Evolutionary conservation across 768 basidiomycete species (phyloP), one percentile per base, ranked within the genome.

Genomic region (Boletales sp.): DNA sequence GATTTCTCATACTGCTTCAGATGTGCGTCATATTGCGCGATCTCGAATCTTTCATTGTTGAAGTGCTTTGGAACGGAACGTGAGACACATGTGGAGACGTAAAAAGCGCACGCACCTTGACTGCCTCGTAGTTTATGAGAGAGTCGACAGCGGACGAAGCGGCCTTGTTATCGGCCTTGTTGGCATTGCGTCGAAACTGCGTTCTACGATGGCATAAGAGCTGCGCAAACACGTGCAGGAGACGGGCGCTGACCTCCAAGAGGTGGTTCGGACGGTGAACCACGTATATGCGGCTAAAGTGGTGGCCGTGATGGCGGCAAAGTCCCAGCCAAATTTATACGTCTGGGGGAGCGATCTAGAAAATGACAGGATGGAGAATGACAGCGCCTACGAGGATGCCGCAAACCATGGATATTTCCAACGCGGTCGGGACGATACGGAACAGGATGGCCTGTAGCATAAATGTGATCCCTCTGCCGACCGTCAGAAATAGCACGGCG

Each of bases 251-350:
- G 44, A 93, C 93, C 94, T 77, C 97, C 97, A 98, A 1, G 94
- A 84, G 2, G 97, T 99, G 1, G 97, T 98, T 42, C 84, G 81
- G 31, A 99, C 84, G 1, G 97, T 99, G 65, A 95, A 99, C 94
- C 94, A 97, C 0, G 93, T 90, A 65, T 99, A 99, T 4, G 87
- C 82, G 3, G 78, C 87, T 77, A 99, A 83, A 0, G 95, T 90
- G 2, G 80, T 68, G 2, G 82, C 77, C 0, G 94, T 97, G 40
- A 98, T 83, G 2, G 88, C 91, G 5, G 97, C 95, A 68, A 94
- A 99, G 65, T 97, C 87, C 87, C 88, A 93, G 9, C 97, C 97
- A 61, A 97, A 99, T 64, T 97, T 95, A 62, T 90, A 98, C 2
- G 92, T 94, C 94, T 97, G 21, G 18, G 18, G 29, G 45, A 30